A percentile compares a stretch with the other conserved stretches of the same genome.
Evolutionary conservation across 441 rosid species (phyloP).

Genomic region (Metrosideros polymorpha): DNA sequence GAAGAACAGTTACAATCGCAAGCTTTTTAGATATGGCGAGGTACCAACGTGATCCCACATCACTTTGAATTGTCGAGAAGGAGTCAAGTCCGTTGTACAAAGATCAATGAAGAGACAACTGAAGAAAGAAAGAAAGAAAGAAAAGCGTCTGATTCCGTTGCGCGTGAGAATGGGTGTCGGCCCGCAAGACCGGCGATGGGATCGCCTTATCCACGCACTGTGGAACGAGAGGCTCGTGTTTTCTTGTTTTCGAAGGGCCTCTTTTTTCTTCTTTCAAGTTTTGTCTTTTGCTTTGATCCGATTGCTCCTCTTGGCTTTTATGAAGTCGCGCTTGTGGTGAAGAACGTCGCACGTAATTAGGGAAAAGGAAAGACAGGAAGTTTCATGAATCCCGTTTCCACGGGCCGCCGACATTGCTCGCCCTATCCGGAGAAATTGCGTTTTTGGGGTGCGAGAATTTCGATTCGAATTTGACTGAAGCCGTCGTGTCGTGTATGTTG

Average conservation of each 20-base stretch:
- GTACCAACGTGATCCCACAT: neutral
- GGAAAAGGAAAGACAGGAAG: neutral
- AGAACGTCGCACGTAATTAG: neutral
- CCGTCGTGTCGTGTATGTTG: neutral
- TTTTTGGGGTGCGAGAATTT: neutral
- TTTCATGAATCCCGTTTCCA: neutral
- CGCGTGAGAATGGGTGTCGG: neutral
- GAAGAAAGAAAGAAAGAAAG: neutral
- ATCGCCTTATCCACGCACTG: neutral
- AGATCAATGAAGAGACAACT: neutral
- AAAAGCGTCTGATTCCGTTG: neutral
- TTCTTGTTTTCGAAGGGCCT: neutral
- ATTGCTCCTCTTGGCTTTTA: neutral
- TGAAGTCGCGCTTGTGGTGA: neutral
- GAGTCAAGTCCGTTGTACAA: neutral
- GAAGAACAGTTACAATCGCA: neutral
- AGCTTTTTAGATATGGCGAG: neutral
- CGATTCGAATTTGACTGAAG: neutral
- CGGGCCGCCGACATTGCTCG: neutral
- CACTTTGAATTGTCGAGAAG: neutral
- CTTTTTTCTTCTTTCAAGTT: neutral
- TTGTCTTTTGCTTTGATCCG: neutral
- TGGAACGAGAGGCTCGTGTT: neutral
- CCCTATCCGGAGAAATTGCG: neutral
- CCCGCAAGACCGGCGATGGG: neutral